Evolutionary conservation across 106 monocot genomes (phyloP).

Genomic region (Dendrobium officinale): DNA sequence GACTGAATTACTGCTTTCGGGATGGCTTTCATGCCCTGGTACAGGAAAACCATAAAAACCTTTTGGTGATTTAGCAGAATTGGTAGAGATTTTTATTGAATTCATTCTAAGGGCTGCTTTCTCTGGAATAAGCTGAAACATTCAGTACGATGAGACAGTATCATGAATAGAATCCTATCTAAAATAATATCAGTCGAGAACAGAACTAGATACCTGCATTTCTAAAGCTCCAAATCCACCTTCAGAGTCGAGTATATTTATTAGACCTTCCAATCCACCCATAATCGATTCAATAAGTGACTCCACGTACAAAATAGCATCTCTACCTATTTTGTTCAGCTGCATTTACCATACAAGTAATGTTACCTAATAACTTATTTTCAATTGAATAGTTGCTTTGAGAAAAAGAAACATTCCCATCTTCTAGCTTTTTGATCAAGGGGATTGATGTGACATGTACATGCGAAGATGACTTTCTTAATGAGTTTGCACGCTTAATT

Average conservation of each 20-base stretch:
- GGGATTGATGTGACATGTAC: too few relatives aligned
- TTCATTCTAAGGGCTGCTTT: slow-evolving; percentile 67
- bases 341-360: slow-evolving; percentile 17
- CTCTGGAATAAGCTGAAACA: slow-evolving; percentile 82
- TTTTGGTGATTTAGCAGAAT: slow-evolving; percentile 56
- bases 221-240: slow-evolving; percentile 96
- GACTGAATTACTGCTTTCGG: slow-evolving; percentile 67
- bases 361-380: slow-evolving; percentile 1
- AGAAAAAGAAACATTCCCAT: neutral
- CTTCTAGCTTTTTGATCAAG: neutral
- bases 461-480: too few relatives aligned
- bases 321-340: slow-evolving; percentile 82
- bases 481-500: too few relatives aligned
- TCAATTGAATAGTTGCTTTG: neutral
- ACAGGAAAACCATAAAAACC: slow-evolving; percentile 27
- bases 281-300: slow-evolving; percentile 96
- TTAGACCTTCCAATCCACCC: slow-evolving; percentile 95
- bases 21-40: slow-evolving; percentile 90
- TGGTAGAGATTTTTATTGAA: slow-evolving; percentile 41
- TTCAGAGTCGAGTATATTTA: slow-evolving; percentile 97
- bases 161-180: neutral
- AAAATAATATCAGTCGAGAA: neutral
- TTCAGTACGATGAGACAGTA: slow-evolving; percentile 15
- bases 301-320: slow-evolving; percentile 91
- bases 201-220: slow-evolving; percentile 50